Percentiles rank a stretch among this genome's conserved stretches.
Conservation (phyloP, 2,329 filamentous ascomycete species). For the Didymella arachidicola region DNA sequence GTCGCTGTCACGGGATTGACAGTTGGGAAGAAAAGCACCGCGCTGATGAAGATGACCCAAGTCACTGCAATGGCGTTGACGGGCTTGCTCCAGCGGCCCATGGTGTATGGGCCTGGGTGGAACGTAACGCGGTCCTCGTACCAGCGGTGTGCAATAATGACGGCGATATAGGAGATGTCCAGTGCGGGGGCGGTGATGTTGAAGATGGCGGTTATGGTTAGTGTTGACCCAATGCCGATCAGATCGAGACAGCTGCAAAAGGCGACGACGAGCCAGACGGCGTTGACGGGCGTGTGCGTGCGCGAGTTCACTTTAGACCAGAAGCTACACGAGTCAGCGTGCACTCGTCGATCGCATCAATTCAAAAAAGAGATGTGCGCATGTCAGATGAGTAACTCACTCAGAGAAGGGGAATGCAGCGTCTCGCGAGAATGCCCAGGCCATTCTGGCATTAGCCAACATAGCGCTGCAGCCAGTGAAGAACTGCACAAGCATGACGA, state of each 20-base stretch:
- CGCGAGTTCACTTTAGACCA: conserved; percentile 61
- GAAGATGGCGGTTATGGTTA: conserved; percentile 61
- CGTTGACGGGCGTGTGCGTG: conserved; percentile 68
- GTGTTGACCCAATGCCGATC: conserved; percentile 60
- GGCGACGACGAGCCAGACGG: conserved; percentile 69
- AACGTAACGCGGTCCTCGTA: conserved; percentile 63
- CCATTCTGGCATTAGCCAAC: conserved; percentile 69
- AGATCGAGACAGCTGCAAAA: conserved; percentile 63
- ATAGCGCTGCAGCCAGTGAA: conserved; percentile 71
- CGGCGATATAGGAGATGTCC: conserved; percentile 65
- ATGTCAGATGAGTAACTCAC: conserved; percentile 45
- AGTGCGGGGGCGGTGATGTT: conserved; percentile 57
- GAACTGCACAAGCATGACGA: conserved; percentile 69
- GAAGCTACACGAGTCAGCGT: conserved; percentile 51
- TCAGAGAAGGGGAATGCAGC: conserved; percentile 67
- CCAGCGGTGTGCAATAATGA: conserved; percentile 65
- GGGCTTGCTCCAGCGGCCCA: conserved; percentile 63
- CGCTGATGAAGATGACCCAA: conserved; percentile 70
- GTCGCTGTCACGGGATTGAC: conserved; percentile 52
- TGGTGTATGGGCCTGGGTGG: conserved; percentile 65
- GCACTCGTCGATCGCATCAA: background rate
- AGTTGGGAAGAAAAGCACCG: conserved; percentile 63
- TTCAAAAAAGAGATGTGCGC: background rate
- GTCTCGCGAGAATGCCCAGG: conserved; percentile 68
- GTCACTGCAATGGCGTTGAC: conserved; percentile 65